phyloP scores from a whole-genome alignment of 176 grass and related monocot genomes.

The Lolium rigidum region DNA sequence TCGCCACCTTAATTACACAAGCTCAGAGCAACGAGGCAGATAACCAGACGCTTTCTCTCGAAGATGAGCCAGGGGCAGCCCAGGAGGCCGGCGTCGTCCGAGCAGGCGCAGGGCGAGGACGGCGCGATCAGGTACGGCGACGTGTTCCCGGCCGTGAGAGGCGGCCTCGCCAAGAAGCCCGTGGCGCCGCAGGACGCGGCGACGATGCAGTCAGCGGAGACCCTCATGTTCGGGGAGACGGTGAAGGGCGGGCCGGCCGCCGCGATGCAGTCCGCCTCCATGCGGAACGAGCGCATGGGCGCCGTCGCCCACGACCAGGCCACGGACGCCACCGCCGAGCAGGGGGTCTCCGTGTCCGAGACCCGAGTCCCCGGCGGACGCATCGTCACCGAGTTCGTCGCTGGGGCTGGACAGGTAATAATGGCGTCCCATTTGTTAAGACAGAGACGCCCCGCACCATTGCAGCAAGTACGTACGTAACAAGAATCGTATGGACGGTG shows the following conservation, averaged over 20 bases:
- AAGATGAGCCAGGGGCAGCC: slow-evolving; percentile 79
- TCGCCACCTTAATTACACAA: neutral
- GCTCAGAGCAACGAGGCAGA: neutral
- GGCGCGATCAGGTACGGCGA: slow-evolving; percentile 58
- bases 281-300: slow-evolving; percentile 58
- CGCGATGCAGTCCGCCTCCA: slow-evolving; percentile 61
- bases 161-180: slow-evolving; percentile 46
- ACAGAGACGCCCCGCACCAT: too few species aligned
- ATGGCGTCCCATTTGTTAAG: too few species aligned
- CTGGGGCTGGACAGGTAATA: too few species aligned
- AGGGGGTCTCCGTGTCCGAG: slow-evolving; percentile 63
- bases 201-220: slow-evolving; percentile 74
- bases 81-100: slow-evolving; percentile 26
- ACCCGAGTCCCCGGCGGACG: slow-evolving; percentile 51
- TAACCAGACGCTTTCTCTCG: neutral
- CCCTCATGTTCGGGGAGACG: slow-evolving; percentile 48
- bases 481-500: too few species aligned
- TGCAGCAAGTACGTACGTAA: too few species aligned
- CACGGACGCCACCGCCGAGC: slow-evolving; percentile 42
- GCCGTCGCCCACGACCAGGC: slow-evolving; percentile 61
- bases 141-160: slow-evolving; percentile 55
- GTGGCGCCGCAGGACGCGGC: slow-evolving; percentile 69
- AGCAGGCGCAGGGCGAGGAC: neutral
- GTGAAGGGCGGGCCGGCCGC: slow-evolving; percentile 58
- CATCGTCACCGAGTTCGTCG: slow-evolving; percentile 74